Conservation (phyloP, 129 eudicot genomes). For the Tanacetum coccineum region DNA sequence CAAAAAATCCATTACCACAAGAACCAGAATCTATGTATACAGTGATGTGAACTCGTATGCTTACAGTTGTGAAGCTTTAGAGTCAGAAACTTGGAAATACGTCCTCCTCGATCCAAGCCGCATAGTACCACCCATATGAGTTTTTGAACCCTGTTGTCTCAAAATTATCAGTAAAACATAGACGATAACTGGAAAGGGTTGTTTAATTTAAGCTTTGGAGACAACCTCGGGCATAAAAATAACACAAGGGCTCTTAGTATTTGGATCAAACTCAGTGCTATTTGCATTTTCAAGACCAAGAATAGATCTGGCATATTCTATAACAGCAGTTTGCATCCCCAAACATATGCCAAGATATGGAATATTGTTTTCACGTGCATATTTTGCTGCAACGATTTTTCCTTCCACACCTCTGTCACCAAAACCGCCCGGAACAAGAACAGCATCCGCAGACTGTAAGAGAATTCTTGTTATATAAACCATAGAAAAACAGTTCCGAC, state of each 20-base stretch:
- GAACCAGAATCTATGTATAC: neutral
- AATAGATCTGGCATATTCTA: constrained; percentile 47
- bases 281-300: constrained; percentile 74
- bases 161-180: neutral
- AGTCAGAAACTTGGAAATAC: constrained; percentile 45
- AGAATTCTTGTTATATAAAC: neutral
- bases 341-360: constrained; percentile 39
- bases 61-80: constrained; percentile 69
- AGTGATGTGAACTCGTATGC: constrained; percentile 5
- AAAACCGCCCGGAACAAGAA: constrained; percentile 42
- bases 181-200: neutral
- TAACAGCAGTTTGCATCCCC: constrained; percentile 41
- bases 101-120: constrained; percentile 96
- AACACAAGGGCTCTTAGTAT: constrained; percentile 73
- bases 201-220: neutral
- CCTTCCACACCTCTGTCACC: constrained; percentile 43
- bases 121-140: constrained; percentile 98
- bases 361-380: constrained; percentile 35
- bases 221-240: constrained; percentile 91
- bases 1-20: constrained; percentile 6
- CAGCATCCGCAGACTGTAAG: constrained; percentile 65
- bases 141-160: constrained; percentile 69
- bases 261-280: constrained; percentile 77
- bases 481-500: neutral
- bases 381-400: constrained; percentile 33